A percentile compares a stretch with the other conserved stretches of the same genome.
Conservation (phyloP, 306 rosid genomes). For the Herpetospermum pedunculosum region DNA sequence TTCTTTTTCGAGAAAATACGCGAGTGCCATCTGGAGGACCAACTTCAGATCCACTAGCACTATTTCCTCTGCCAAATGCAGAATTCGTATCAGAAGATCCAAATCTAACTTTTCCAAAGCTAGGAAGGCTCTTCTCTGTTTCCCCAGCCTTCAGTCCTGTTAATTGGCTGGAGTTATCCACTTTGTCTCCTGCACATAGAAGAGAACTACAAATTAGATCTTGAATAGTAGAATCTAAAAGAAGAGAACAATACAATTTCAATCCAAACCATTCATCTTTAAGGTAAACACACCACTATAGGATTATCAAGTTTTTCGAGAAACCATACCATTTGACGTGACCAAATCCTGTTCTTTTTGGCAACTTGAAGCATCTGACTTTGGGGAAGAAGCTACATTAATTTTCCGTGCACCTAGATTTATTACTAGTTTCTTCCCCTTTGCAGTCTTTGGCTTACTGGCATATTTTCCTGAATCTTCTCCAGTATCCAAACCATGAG, state of each 20-base stretch:
- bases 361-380: slow-evolving; percentile 76
- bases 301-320: background rate
- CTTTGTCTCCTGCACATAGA: slow-evolving; percentile 36
- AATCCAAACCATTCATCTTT: background rate
- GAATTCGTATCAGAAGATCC: slow-evolving; percentile 33
- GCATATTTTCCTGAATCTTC: slow-evolving; percentile 59
- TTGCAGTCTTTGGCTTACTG: slow-evolving; percentile 46
- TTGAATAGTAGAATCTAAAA: background rate
- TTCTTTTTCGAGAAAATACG: slow-evolving; percentile 28
- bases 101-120: slow-evolving; percentile 58
- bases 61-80: slow-evolving; percentile 32
- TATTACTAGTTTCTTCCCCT: slow-evolving; percentile 86
- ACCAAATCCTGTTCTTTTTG: slow-evolving; percentile 61
- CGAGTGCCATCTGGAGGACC: slow-evolving; percentile 23
- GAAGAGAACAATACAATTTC: background rate
- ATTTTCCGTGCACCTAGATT: slow-evolving; percentile 83
- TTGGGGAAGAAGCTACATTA: slow-evolving; percentile 69
- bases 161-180: slow-evolving; percentile 36
- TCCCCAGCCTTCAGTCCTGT: slow-evolving; percentile 45
- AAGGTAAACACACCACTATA: background rate
- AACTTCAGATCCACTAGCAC: slow-evolving; percentile 35
- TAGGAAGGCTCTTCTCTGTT: slow-evolving; percentile 59
- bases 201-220: slow-evolving; percentile 2
- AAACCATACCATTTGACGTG: slow-evolving; percentile 44
- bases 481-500: slow-evolving; percentile 47